These are phyloP conservation scores for Aaosphaeria arxii DNA, from an alignment of 2,329 filamentous ascomycete genomes.

Conservation along the genomic window DNA sequence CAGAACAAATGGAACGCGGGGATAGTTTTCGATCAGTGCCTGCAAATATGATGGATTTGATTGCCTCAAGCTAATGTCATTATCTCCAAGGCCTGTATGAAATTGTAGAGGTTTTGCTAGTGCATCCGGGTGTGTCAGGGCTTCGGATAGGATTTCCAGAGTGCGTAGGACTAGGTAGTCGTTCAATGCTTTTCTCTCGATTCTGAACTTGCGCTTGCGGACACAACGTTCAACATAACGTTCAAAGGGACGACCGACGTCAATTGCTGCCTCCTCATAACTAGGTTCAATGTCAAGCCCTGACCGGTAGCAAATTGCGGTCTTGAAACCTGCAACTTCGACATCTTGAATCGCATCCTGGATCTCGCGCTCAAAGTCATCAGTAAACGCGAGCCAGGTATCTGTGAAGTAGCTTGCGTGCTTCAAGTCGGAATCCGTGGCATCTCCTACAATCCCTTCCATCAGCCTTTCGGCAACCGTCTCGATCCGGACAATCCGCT, in stretches of 20 bases:
- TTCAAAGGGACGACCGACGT: conserved; percentile 37
- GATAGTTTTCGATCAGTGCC: conserved; percentile 66
- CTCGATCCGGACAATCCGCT: conserved; percentile 77
- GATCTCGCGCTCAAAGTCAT: conserved; percentile 54
- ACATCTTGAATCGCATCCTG: conserved; percentile 58
- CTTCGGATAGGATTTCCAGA: conserved; percentile 55
- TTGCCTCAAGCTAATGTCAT: conserved; percentile 67
- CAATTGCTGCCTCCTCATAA: conserved; percentile 35
- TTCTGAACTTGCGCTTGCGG: conserved; percentile 44
- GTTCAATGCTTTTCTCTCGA: conserved; percentile 65
- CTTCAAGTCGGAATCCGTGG: conserved; percentile 32
- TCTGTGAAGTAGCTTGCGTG: conserved; percentile 30
- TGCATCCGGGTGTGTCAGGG: conserved; percentile 25
- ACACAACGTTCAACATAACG: conserved; percentile 40
- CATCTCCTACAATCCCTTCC: conserved; percentile 47
- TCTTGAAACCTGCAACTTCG: conserved; percentile 77
- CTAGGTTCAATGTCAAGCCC: conserved; percentile 58
- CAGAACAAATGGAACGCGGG: conserved; percentile 69
- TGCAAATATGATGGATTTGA: conserved; percentile 76
- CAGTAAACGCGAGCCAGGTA: conserved; percentile 46
- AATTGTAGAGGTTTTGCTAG: conserved; percentile 74
- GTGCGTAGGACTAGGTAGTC: conserved; percentile 65
- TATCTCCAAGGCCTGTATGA: conserved; percentile 79
- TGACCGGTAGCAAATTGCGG: conserved; percentile 76
- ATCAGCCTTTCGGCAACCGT: conserved; percentile 63